Base-by-base conservation (phyloP, 768 basidiomycete species). In the Suillus americanus region DNA sequence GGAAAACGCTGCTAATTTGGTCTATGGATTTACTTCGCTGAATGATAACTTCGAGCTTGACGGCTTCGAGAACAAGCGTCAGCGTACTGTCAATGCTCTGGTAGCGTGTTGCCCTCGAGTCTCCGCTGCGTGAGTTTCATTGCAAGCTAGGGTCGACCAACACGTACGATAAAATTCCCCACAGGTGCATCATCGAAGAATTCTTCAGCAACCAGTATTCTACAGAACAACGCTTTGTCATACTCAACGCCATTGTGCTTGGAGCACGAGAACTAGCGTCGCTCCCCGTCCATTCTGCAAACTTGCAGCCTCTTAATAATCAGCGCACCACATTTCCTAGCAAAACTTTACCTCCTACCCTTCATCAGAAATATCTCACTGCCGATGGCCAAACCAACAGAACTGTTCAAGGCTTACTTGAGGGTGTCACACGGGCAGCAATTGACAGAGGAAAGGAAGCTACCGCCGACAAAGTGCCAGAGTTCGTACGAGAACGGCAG, bases 181-280 rank as follows among this genome's bases (percentile, higher is more conserved):
- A 12, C 71, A 97, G 96, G 3, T 83, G 86, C 40, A 80, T 98
- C 12, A 88, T 94, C 61, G 94, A 97, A 73, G 93, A 97, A 71
- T 96, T 95, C 76, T 99, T 99, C 80, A 89, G 89, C 69, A 92
- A 91, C 56, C 94, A 97, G 67, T 97, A 97, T 75, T 96, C 97
- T 0, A 85, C 86, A 20, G 84, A 88, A 37, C 95, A 98, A 69
- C 89, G 96, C 9, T 91, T 86, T 66, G 85, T 87, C 12, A 94
- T 95, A 68, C 82, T 99, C 25, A 95, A 92, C 66, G 90, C 94
- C 1, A 79, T 99, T 13, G 94, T 92, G 0, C 76, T 95, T 40
- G 94, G 94, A 7, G 92, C 94, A 8, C 82, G 93, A 64, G 96
- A 98, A 73, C 79, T 97, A 7, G 91, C 89, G 0, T 80, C 68